A percentile compares a stretch with the other conserved stretches of the same genome.
phyloP scores from a whole-genome alignment of 2,329 filamentous ascomycete genomes.

The Alternaria panax region DNA sequence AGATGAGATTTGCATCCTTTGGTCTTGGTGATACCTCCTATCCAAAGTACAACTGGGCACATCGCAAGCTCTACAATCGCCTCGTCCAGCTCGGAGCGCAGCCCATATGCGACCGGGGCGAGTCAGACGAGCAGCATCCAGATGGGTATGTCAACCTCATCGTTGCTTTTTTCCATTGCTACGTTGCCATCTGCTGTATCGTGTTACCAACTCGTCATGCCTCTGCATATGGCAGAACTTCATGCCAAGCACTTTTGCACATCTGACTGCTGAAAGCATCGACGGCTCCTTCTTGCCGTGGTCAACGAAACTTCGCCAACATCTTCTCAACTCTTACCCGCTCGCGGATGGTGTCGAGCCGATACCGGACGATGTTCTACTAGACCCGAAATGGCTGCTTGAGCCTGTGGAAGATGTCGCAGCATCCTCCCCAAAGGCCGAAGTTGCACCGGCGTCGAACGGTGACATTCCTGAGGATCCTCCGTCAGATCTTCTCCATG shows the following conservation, averaged over 20 bases:
- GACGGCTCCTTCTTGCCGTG: conserved; percentile 84
- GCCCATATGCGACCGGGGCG: conserved; percentile 78
- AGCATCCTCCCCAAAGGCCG: not conserved
- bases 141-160: conserved; percentile 73
- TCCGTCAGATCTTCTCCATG: conserved; percentile 61
- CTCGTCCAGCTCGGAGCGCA: conserved; percentile 82
- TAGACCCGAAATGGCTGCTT: conserved; percentile 77
- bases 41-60: conserved; percentile 94
- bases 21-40: conserved; percentile 96
- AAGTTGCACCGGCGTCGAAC: conserved; percentile 2
- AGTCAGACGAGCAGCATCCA: conserved; percentile 91
- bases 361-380: conserved; percentile 75
- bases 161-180: not conserved
- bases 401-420: conserved; percentile 43
- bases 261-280: conserved; percentile 60
- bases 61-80: conserved; percentile 84
- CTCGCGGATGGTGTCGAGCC: conserved; percentile 71
- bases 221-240: not conserved
- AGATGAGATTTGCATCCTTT: conserved; percentile 81
- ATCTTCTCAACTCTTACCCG: conserved; percentile 72
- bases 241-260: not conserved
- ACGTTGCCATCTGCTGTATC: conserved; percentile 34
- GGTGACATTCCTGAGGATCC: conserved; percentile 31
- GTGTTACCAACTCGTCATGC: not conserved
- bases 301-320: conserved; percentile 71